Percentiles rank a stretch among this genome's conserved stretches.
Evolutionary conservation across 2,329 filamentous ascomycete genomes (phyloP).

Genomic region (Penicillium sp.): DNA sequence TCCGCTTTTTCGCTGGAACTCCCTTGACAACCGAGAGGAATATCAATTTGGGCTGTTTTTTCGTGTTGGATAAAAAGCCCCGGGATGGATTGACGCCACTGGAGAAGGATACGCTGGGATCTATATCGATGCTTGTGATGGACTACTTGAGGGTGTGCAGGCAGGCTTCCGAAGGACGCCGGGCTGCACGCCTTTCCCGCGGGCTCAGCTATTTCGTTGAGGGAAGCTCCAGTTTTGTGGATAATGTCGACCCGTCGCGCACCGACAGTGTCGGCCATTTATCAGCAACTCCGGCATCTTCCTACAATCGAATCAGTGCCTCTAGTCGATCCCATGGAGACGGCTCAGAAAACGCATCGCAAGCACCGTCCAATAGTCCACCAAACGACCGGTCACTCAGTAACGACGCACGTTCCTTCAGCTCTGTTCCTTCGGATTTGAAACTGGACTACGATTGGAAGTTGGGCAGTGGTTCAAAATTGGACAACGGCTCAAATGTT

Average conservation of each 20-base stretch:
- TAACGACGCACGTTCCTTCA: conserved; percentile 24
- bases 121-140: conserved; percentile 56
- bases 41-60: conserved; percentile 59
- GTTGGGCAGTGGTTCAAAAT: not conserved
- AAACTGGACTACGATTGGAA: conserved; percentile 21
- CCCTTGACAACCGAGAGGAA: conserved; percentile 59
- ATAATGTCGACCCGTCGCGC: conserved; percentile 24
- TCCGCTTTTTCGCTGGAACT: conserved; percentile 57
- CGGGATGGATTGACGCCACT: conserved; percentile 44
- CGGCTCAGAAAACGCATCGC: conserved; percentile 19
- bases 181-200: conserved; percentile 54
- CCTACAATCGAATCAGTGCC: conserved; percentile 20
- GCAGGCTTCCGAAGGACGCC: conserved; percentile 51
- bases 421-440: conserved; percentile 24
- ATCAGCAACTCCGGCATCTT: conserved; percentile 21
- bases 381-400: conserved; percentile 26
- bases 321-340: conserved; percentile 23
- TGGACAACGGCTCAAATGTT: conserved; percentile 13
- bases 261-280: conserved; percentile 15
- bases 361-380: conserved; percentile 13
- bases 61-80: conserved; percentile 57
- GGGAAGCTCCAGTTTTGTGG: conserved; percentile 44
- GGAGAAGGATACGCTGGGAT: conserved; percentile 52
- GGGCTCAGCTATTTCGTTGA: conserved; percentile 55
- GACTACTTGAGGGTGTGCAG: conserved; percentile 59